Percentiles rank a stretch among this genome's conserved stretches.
Conservation (phyloP, 768 basidiomycete species). For the Pisolithus microcarpus region DNA sequence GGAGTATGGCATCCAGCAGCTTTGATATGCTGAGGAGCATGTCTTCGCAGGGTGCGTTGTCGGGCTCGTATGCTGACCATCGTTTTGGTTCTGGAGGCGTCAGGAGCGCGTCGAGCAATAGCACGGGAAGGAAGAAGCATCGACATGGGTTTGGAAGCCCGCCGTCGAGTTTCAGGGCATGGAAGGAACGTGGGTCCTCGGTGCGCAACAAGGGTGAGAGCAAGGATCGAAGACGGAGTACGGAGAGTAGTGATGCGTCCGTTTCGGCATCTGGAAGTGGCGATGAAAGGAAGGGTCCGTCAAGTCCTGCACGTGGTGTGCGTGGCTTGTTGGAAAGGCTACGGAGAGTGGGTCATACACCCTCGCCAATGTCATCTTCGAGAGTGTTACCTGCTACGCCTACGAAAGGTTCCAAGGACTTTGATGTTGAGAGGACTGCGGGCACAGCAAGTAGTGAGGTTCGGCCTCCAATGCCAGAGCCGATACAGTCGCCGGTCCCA, state of each 20-base stretch:
- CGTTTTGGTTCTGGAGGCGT: slow-evolving; percentile 14
- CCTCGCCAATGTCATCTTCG: slow-evolving; percentile 22
- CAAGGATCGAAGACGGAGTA: slow-evolving; percentile 9
- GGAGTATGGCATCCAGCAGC: slow-evolving; percentile 22
- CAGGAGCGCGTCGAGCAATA: slow-evolving; percentile 16
- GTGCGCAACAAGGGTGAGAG: slow-evolving; percentile 15
- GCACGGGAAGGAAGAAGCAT: slow-evolving; percentile 10
- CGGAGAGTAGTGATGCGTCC: slow-evolving; percentile 10
- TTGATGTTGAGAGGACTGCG: slow-evolving; percentile 10
- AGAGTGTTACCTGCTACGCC: slow-evolving; percentile 14
- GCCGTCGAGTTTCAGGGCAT: slow-evolving; percentile 21
- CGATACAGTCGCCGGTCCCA: slow-evolving; percentile 7
- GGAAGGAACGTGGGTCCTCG: slow-evolving; percentile 19
- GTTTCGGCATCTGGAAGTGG: slow-evolving; percentile 12
- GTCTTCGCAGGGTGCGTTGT: slow-evolving; percentile 26
- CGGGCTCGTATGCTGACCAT: slow-evolving; percentile 11
- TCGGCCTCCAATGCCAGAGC: slow-evolving; percentile 7
- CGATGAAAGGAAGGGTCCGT: slow-evolving; percentile 19
- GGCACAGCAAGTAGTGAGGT: not conserved
- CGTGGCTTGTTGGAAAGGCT: slow-evolving; percentile 23
- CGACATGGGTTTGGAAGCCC: slow-evolving; percentile 16
- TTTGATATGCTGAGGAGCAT: slow-evolving; percentile 23
- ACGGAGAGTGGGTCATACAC: slow-evolving; percentile 18
- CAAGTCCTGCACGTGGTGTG: slow-evolving; percentile 17
- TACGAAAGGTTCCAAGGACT: slow-evolving; percentile 1